A percentile compares a stretch with the other conserved stretches of the same genome.
Conservation (phyloP, 2,329 filamentous ascomycete species). For the Trichoderma sp. region DNA sequence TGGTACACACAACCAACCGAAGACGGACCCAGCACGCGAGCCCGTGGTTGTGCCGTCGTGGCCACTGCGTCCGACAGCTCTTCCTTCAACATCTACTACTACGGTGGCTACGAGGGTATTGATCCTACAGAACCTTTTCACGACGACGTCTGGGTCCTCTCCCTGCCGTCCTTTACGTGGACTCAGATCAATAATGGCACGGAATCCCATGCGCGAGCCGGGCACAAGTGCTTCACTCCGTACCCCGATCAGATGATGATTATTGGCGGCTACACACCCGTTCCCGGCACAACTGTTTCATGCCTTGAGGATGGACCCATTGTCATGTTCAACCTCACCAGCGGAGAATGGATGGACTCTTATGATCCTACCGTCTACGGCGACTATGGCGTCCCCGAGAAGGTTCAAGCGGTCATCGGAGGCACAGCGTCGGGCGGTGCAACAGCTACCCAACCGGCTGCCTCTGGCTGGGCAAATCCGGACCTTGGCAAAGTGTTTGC, state of each 20-base stretch:
- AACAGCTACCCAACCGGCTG: constrained; percentile 65
- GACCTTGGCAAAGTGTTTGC: constrained; percentile 57
- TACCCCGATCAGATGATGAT: constrained; percentile 82
- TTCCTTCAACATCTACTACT: constrained; percentile 83
- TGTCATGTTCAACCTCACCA: constrained; percentile 72
- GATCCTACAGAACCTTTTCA: constrained; percentile 44
- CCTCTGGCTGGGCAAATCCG: constrained; percentile 56
- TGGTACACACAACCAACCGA: constrained; percentile 72
- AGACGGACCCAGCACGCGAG: constrained; percentile 56
- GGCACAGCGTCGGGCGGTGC: constrained; percentile 67
- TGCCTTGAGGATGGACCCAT: constrained; percentile 59
- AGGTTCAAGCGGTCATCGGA: constrained; percentile 67
- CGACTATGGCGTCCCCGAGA: constrained; percentile 69
- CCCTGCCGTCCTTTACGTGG: constrained; percentile 81
- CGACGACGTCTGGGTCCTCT: constrained; percentile 80
- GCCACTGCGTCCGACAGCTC: constrained; percentile 70
- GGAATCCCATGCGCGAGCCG: constrained; percentile 61
- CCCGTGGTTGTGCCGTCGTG: constrained; percentile 73
- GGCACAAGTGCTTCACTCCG: constrained; percentile 73
- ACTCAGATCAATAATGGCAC: constrained; percentile 56
- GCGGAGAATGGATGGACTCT: constrained; percentile 66
- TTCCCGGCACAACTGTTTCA: constrained; percentile 32
- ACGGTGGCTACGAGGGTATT: constrained; percentile 70
- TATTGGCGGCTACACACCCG: constrained; percentile 65
- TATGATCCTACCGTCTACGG: constrained; percentile 67